These are phyloP conservation scores for Cryptococcus floricola DNA, from an alignment of 1,284 basidiomycete genomes.

Conservation along the genomic window DNA sequence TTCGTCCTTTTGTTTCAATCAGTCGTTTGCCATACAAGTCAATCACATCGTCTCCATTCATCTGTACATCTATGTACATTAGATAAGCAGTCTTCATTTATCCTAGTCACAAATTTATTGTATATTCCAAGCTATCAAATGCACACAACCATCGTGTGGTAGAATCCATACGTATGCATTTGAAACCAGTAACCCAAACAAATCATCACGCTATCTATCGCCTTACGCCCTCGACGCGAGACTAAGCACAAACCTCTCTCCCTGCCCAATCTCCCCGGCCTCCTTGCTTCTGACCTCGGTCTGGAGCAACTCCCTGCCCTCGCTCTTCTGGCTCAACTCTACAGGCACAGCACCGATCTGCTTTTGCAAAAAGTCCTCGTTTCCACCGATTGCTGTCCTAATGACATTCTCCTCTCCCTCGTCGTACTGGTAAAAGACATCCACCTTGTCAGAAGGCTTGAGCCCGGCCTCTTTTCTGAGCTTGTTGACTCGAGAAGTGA, in stretches of 20 bases:
- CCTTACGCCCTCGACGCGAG: conserved; percentile 22
- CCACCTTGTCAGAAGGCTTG: conserved; percentile 89
- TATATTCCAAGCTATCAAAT: no score
- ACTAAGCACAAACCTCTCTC: conserved; percentile 56
- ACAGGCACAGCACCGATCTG: conserved; percentile 70
- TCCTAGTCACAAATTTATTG: no score
- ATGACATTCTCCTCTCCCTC: conserved; percentile 65
- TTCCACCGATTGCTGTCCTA: conserved; percentile 58
- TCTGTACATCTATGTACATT: no score
- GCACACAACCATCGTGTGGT: no score
- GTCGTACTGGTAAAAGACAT: conserved; percentile 82
- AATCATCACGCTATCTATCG: not conserved
- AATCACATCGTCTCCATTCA: no score
- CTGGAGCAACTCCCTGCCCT: conserved; percentile 63
- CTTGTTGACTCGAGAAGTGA: conserved; percentile 93
- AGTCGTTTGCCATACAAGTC: no score
- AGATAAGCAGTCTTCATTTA: no score
- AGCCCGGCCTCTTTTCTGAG: conserved; percentile 92
- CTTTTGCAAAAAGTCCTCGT: conserved; percentile 66
- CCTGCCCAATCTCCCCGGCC: conserved; percentile 87
- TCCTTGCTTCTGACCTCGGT: conserved; percentile 67
- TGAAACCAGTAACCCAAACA: not conserved
- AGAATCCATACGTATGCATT: not conserved
- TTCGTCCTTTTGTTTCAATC: no score
- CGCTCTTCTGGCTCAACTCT: conserved; percentile 60